Percentiles rank a stretch among this genome's conserved stretches.
phyloP scores from a whole-genome alignment of 2,329 filamentous ascomycete species.

The Aotearoamyces nothofagi region DNA sequence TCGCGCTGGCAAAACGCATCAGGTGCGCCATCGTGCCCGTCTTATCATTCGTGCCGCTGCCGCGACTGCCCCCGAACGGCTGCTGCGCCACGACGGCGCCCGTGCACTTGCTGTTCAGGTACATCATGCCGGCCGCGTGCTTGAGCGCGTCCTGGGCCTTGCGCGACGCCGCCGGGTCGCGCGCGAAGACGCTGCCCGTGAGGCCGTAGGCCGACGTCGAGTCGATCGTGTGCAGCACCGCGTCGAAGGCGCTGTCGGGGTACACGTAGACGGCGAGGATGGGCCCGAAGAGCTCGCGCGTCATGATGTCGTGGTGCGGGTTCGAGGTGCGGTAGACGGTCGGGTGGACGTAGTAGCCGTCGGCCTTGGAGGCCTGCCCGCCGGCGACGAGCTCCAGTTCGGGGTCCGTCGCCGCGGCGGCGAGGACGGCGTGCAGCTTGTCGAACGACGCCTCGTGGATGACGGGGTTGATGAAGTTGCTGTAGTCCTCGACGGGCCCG shows the following conservation, averaged over 20 bases:
- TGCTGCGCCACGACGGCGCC: conserved; percentile 57
- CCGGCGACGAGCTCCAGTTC: conserved; percentile 61
- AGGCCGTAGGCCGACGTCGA: conserved; percentile 58
- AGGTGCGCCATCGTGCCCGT: conserved; percentile 47
- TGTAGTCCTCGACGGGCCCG: conserved; percentile 50
- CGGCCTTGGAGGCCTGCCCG: conserved; percentile 58
- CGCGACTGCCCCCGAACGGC: conserved; percentile 50
- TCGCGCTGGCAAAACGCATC: conserved; percentile 45
- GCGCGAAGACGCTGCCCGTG: conserved; percentile 58
- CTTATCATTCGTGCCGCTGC: conserved; percentile 57
- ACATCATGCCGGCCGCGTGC: conserved; percentile 65
- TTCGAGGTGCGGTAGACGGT: conserved; percentile 63
- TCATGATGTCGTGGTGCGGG: conserved; percentile 56
- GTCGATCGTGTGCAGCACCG: conserved; percentile 48
- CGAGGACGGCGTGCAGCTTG: conserved; percentile 60
- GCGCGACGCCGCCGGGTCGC: conserved; percentile 46
- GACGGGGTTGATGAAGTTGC: conserved; percentile 76
- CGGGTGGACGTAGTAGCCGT: conserved; percentile 70
- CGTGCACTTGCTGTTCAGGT: conserved; percentile 68
- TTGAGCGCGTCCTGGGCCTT: conserved; percentile 53
- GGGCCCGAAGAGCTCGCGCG: conserved; percentile 67
- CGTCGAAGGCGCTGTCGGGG: conserved; percentile 48
- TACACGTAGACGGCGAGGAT: conserved; percentile 61
- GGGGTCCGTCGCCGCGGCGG: conserved; percentile 56
- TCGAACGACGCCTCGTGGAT: conserved; percentile 74